A percentile compares a stretch with the other conserved stretches of the same genome.
These are phyloP conservation scores for Mortierella alpina DNA, from an alignment of 192 early-diverging fungal species.

Conservation along the genomic window DNA sequence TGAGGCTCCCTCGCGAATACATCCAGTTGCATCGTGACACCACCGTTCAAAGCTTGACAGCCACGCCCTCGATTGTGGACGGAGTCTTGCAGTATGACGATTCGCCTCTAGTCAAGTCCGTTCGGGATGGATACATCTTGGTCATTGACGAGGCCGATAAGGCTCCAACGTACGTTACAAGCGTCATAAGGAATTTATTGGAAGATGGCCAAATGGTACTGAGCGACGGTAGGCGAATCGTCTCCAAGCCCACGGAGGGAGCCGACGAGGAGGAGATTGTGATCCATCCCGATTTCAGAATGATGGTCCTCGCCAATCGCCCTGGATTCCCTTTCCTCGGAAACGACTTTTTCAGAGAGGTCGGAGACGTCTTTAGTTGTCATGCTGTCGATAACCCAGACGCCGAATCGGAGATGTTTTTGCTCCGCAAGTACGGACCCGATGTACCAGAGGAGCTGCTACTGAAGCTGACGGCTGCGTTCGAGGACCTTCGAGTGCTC, in stretches of 20 bases:
- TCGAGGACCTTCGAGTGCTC: constrained; percentile 74
- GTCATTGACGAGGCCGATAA: constrained; percentile 89
- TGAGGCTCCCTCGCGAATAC: constrained; percentile 78
- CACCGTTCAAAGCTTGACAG: constrained; percentile 81
- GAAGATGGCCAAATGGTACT: constrained; percentile 86
- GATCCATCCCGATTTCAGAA: constrained; percentile 76
- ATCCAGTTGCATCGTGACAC: constrained; percentile 85
- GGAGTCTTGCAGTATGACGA: constrained; percentile 79
- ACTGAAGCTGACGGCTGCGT: constrained; percentile 72
- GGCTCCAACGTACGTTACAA: constrained; percentile 82
- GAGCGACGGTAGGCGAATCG: constrained; percentile 79
- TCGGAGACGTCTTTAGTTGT: constrained; percentile 82
- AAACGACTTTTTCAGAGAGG: constrained; percentile 86
- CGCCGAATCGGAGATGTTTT: constrained; percentile 74
- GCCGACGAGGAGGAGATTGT: constrained; percentile 60
- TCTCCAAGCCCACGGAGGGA: constrained; percentile 60
- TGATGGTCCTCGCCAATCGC: constrained; percentile 87
- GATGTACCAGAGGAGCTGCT: constrained; percentile 76
- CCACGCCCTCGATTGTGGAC: constrained; percentile 76
- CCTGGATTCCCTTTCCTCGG: constrained; percentile 82
- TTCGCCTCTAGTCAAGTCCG: constrained; percentile 71
- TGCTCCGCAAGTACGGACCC: constrained; percentile 78
- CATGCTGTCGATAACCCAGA: constrained; percentile 86
- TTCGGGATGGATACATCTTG: constrained; percentile 68
- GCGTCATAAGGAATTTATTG: constrained; percentile 76